A percentile compares a stretch with the other conserved stretches of the same genome.
Conservation (phyloP, 1,284 basidiomycete genomes). For the Cryptococcus sp. region DNA sequence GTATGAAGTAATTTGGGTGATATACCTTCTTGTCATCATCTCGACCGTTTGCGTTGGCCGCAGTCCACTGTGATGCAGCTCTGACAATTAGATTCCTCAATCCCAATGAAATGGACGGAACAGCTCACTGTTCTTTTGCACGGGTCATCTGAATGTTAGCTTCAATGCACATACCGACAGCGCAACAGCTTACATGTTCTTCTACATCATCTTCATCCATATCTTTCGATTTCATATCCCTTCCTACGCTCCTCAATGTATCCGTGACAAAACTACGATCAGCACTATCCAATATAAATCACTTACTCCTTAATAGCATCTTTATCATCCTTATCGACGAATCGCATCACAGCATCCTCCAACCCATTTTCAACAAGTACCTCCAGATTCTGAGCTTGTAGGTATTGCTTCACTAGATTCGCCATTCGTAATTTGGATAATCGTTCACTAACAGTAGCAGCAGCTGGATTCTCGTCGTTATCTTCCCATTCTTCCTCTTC, state of each 20-base stretch:
- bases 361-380: conserved; percentile 78
- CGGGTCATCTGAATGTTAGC: conserved; percentile 54
- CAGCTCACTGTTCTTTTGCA: conserved; percentile 63
- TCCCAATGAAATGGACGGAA: neutral
- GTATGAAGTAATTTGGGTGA: neutral
- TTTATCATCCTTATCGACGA: conserved; percentile 91
- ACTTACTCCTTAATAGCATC: conserved; percentile 82
- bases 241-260: conserved; percentile 58
- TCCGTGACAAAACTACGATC: conserved; percentile 61
- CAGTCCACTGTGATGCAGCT: conserved; percentile 22
- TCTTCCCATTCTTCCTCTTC: conserved; percentile 67
- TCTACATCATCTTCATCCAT: conserved; percentile 67
- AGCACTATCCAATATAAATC: neutral
- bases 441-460: conserved; percentile 33
- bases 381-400: conserved; percentile 83
- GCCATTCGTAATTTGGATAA: conserved; percentile 50
- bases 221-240: conserved; percentile 53
- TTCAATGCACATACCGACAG: conserved; percentile 50
- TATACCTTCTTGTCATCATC: conserved; percentile 14
- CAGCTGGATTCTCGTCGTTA: conserved; percentile 60
- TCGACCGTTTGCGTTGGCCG: conserved; percentile 8
- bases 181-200: conserved; percentile 61
- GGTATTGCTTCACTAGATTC: conserved; percentile 75
- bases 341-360: conserved; percentile 85
- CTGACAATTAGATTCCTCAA: conserved; percentile 11